A percentile compares a stretch with the other conserved stretches of the same genome.
Conservation (phyloP, 352 stramenopile genomes). For the Thraustochytrium striatum region DNA sequence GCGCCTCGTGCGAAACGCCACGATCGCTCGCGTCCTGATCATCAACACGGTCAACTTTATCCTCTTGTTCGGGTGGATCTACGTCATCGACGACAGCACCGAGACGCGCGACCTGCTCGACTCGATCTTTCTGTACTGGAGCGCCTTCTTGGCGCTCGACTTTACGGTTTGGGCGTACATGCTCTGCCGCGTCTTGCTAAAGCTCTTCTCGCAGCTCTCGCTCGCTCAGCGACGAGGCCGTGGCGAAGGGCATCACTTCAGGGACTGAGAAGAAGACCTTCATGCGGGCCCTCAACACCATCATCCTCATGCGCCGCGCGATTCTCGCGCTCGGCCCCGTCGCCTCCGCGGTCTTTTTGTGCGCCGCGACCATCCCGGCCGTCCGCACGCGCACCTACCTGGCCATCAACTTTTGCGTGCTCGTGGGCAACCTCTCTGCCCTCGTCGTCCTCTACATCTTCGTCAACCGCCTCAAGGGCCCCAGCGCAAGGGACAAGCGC, state of each 20-base stretch:
- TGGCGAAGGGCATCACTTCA: neutral
- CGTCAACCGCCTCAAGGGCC: constrained; percentile 22
- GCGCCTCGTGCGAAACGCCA: constrained; percentile 1
- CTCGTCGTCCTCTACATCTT: constrained; percentile 12
- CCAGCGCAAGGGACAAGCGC: too few relatives aligned
- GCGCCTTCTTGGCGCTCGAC: neutral
- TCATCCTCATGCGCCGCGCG: neutral
- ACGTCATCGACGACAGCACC: neutral
- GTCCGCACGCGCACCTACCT: constrained; percentile 35
- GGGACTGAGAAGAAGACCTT: constrained; percentile 15
- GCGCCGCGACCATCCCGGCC: neutral
- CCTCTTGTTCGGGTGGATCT: neutral
- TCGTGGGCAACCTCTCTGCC: constrained; percentile 22
- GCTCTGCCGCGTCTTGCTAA: neutral
- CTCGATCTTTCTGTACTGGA: constrained; percentile 13
- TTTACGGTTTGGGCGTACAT: neutral
- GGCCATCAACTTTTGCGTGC: constrained; percentile 6
- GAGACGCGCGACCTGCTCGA: constrained; percentile 18
- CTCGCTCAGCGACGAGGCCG: neutral
- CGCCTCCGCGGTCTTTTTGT: neutral
- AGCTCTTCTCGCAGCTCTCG: constrained; percentile 29
- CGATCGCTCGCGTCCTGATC: neutral
- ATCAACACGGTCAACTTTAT: constrained; percentile 10
- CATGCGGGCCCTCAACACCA: neutral
- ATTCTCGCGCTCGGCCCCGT: constrained; percentile 2